These are phyloP conservation scores for Talaromyces islandicus DNA, from an alignment of 2,329 filamentous ascomycete species.

Conservation along the genomic window DNA sequence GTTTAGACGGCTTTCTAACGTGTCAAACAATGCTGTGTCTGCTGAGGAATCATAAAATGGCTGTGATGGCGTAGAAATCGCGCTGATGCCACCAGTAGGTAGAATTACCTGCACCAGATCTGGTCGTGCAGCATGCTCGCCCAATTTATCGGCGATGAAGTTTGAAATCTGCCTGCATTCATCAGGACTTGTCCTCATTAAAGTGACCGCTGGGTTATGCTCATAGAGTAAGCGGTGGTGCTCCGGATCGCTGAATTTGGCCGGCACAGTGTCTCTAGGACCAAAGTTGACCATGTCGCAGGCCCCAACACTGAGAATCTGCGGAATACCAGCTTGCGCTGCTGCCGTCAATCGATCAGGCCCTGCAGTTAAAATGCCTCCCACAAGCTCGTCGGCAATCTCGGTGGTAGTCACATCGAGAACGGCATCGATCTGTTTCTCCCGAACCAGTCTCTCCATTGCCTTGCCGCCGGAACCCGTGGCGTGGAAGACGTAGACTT, in stretches of 20 bases:
- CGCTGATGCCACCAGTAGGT: constrained; percentile 56
- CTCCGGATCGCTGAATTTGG: constrained; percentile 37
- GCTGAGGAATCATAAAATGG: constrained; percentile 49
- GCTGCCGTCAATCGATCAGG: constrained; percentile 53
- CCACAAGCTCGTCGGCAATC: constrained; percentile 57
- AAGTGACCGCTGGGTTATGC: constrained; percentile 61
- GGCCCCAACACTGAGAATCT: constrained; percentile 50
- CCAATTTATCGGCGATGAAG: constrained; percentile 53
- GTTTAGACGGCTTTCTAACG: constrained; percentile 45
- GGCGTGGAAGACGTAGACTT: constrained; percentile 63
- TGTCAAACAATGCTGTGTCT: constrained; percentile 42
- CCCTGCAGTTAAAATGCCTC: constrained; percentile 58
- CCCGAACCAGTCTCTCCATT: constrained; percentile 59
- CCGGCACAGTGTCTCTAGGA: constrained; percentile 49
- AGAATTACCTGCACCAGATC: constrained; percentile 51
- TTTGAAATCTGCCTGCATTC: constrained; percentile 53
- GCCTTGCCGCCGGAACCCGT: constrained; percentile 63
- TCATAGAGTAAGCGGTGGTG: constrained; percentile 48
- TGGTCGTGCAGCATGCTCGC: constrained; percentile 30
- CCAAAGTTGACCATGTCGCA: constrained; percentile 63
- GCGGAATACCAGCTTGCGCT: constrained; percentile 52
- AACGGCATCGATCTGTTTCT: constrained; percentile 57
- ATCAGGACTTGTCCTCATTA: constrained; percentile 57
- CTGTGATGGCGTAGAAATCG: constrained; percentile 49
- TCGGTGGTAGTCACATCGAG: constrained; percentile 69